Evolutionary conservation across 2,329 filamentous ascomycete species (phyloP).

Genomic region (Neophaeococcomyces mojaviensis): DNA sequence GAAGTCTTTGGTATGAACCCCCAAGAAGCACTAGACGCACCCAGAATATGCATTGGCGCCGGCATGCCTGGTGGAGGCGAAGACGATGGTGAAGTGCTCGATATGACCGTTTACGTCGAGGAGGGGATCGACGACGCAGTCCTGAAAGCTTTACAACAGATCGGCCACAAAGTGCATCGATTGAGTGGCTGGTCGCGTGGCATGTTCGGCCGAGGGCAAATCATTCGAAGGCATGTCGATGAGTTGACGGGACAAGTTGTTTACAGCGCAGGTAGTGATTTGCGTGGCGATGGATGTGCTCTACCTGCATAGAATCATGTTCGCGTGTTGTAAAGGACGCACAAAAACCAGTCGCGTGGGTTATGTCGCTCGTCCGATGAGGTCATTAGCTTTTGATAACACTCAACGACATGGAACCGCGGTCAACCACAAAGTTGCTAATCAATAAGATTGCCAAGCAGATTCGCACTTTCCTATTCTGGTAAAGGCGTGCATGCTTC

Average conservation of each 20-base stretch:
- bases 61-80: conserved; percentile 57
- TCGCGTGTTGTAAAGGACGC: not conserved
- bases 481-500: too few relatives aligned
- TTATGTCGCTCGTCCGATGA: too few relatives aligned
- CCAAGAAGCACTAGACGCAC: conserved; percentile 83
- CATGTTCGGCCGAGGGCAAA: conserved; percentile 78
- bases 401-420: too few relatives aligned
- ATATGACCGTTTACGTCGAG: conserved; percentile 67
- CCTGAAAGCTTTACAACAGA: conserved; percentile 55
- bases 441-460: too few relatives aligned
- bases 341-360: too few relatives aligned
- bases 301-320: conserved; percentile 35
- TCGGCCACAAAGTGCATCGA: conserved; percentile 69
- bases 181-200: conserved; percentile 58
- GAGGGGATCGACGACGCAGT: conserved; percentile 68
- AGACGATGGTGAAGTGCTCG: conserved; percentile 48
- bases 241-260: conserved; percentile 56
- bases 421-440: too few relatives aligned
- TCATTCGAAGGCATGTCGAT: conserved; percentile 72
- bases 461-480: too few relatives aligned
- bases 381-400: too few relatives aligned
- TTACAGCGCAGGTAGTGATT: conserved; percentile 85
- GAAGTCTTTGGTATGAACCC: conserved; percentile 72
- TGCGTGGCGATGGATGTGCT: conserved; percentile 73
- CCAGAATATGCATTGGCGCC: conserved; percentile 78